Evolutionary conservation across 2,329 filamentous ascomycete species (phyloP).

Genomic region (Elsinoe australis): DNA sequence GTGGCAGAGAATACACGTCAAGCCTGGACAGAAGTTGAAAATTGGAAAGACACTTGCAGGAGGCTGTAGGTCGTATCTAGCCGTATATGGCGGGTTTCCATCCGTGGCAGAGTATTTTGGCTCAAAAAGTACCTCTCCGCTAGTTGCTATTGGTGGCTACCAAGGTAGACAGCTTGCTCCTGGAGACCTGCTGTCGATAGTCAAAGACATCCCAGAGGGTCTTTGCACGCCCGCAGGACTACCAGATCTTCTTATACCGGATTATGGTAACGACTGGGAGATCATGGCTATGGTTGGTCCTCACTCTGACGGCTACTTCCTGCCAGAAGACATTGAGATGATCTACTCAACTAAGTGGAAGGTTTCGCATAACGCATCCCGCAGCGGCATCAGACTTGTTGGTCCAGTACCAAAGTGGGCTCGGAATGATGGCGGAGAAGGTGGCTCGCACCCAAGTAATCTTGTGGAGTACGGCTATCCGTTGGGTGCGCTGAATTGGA

Average conservation of each 20-base stretch:
- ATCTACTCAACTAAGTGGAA: constrained; percentile 53
- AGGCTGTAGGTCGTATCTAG: constrained; percentile 53
- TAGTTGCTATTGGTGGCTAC: constrained; percentile 52
- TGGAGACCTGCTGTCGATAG: constrained; percentile 46
- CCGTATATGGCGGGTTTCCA: constrained; percentile 49
- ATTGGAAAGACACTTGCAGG: constrained; percentile 47
- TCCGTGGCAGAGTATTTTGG: constrained; percentile 50
- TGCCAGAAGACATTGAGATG: constrained; percentile 47
- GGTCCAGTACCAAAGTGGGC: constrained; percentile 54
- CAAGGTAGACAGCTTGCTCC: constrained; percentile 50
- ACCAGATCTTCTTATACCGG: constrained; percentile 41
- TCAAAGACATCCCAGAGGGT: constrained; percentile 32
- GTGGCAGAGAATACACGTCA: constrained; percentile 49
- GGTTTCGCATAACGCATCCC: constrained; percentile 53
- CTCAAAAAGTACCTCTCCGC: constrained; percentile 52
- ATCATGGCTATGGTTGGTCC: constrained; percentile 50
- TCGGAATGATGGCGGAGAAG: constrained; percentile 53
- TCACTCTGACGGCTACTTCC: constrained; percentile 49
- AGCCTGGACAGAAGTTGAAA: constrained; percentile 45
- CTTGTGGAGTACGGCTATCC: constrained; percentile 53
- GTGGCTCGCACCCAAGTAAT: constrained; percentile 51
- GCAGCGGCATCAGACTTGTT: constrained; percentile 53
- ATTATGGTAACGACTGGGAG: constrained; percentile 46
- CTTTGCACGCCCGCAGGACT: constrained; percentile 30
- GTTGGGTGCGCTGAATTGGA: constrained; percentile 52